phyloP scores from a whole-genome alignment of 192 early-diverging fungal species.

The Dissophora globulifera region DNA sequence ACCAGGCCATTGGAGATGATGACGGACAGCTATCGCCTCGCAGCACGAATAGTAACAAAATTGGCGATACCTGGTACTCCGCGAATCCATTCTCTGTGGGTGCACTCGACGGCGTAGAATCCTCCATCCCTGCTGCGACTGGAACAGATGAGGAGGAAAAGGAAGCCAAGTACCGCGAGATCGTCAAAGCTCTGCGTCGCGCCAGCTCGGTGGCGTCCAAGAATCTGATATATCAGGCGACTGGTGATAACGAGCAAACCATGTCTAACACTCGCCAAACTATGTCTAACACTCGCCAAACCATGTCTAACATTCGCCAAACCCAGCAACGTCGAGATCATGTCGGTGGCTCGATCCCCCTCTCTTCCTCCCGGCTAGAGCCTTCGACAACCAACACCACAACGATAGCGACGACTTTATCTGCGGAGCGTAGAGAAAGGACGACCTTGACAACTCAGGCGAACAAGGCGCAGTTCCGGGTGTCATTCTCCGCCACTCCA shows the following conservation, averaged over 20 bases:
- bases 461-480: constrained; percentile 2
- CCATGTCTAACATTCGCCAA: not conserved
- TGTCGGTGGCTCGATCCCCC: not conserved
- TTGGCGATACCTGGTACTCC: too few species aligned
- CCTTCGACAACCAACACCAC: not conserved
- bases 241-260: too few species aligned
- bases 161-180: constrained; percentile 36
- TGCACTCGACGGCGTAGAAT: not conserved
- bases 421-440: too few species aligned
- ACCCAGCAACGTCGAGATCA: constrained; percentile 1
- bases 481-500: constrained; percentile 1
- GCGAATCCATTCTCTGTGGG: too few species aligned
- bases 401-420: too few species aligned
- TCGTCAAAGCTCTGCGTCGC: constrained; percentile 30
- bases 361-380: not conserved
- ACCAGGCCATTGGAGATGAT: too few species aligned
- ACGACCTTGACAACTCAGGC: not conserved
- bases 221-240: not conserved
- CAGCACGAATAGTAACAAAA: too few species aligned
- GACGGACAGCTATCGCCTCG: too few species aligned
- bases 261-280: too few species aligned
- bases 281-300: too few species aligned
- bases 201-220: constrained; percentile 24
- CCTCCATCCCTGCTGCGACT: not conserved
- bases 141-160: constrained; percentile 12